Conservation (phyloP, 208 protist genomes). For the Phytomonas sp. region DNA sequence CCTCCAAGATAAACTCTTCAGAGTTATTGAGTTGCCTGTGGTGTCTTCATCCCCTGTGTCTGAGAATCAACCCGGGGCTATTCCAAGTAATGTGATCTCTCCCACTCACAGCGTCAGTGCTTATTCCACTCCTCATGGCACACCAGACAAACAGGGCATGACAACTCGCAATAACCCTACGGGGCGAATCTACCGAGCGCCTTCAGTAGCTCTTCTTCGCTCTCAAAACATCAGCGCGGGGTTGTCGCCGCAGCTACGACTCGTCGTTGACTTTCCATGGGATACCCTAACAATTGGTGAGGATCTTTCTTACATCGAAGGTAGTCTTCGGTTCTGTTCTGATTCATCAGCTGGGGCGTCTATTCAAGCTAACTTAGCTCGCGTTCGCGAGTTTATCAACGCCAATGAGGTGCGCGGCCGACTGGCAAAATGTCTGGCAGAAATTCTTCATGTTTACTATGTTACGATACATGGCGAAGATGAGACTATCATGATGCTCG, state of each 20-base stretch:
- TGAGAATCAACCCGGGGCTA: neutral
- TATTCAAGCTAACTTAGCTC: conserved; percentile 10
- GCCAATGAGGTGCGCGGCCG: conserved; percentile 55
- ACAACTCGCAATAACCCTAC: neutral
- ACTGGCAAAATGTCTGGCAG: conserved; percentile 56
- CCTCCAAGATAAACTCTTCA: neutral
- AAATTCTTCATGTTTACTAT: conserved; percentile 69
- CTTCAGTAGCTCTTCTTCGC: neutral
- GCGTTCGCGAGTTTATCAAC: conserved; percentile 34
- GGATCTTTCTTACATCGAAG: conserved; percentile 67
- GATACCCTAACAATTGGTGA: conserved; percentile 23
- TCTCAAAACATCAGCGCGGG: neutral
- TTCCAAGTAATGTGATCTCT: conserved; percentile 4
- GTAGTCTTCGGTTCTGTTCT: conserved; percentile 19
- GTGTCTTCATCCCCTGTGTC: neutral
- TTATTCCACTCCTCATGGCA: neutral
- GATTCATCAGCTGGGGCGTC: neutral
- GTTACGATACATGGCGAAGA: conserved; percentile 62
- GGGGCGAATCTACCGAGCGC: neutral
- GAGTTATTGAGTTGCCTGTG: neutral
- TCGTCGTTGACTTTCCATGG: conserved; percentile 49
- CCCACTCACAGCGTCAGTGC: conserved; percentile 8
- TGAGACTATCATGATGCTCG: conserved; percentile 62
- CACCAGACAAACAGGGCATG: neutral
- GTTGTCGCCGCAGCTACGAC: neutral